phyloP scores from a whole-genome alignment of 2,329 filamentous ascomycete species.

The Claviceps sp. region DNA sequence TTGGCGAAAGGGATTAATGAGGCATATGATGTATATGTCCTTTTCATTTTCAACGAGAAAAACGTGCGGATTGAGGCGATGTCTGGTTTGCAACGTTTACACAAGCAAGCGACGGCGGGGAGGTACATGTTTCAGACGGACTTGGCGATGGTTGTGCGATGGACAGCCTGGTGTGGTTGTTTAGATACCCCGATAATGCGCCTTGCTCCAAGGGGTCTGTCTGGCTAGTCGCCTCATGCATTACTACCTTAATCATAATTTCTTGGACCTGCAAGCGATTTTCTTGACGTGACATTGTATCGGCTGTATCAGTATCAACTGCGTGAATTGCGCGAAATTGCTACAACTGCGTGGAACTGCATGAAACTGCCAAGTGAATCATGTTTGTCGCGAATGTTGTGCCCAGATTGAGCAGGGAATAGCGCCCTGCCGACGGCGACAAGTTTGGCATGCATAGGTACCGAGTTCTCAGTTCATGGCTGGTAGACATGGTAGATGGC shows the following conservation, averaged over 20 bases:
- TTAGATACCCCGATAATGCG: slow-evolving; percentile 13
- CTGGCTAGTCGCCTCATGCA: slow-evolving; percentile 19
- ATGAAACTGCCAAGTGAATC: too few species aligned
- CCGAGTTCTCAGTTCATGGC: too few species aligned
- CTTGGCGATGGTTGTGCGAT: not conserved
- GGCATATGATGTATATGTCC: slow-evolving; percentile 21
- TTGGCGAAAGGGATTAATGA: slow-evolving; percentile 17
- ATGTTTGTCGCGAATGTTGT: too few species aligned
- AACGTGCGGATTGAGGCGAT: slow-evolving; percentile 12
- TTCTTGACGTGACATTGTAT: not conserved
- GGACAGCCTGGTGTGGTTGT: slow-evolving; percentile 3
- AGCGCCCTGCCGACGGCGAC: too few species aligned
- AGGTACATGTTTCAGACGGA: not conserved
- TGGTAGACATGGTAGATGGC: too few species aligned
- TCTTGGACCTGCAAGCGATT: slow-evolving; percentile 1
- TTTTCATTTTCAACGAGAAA: slow-evolving; percentile 8
- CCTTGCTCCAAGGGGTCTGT: slow-evolving; percentile 13
- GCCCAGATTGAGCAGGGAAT: too few species aligned
- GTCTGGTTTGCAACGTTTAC: slow-evolving; percentile 7
- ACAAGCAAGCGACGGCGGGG: not conserved
- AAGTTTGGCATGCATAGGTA: too few species aligned
- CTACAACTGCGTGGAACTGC: too few species aligned
- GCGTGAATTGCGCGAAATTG: not conserved
- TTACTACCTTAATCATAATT: slow-evolving; percentile 17
- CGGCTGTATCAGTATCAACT: not conserved